phyloP scores from a whole-genome alignment of 1,139 yeast species.

The Pichia sp. region DNA sequence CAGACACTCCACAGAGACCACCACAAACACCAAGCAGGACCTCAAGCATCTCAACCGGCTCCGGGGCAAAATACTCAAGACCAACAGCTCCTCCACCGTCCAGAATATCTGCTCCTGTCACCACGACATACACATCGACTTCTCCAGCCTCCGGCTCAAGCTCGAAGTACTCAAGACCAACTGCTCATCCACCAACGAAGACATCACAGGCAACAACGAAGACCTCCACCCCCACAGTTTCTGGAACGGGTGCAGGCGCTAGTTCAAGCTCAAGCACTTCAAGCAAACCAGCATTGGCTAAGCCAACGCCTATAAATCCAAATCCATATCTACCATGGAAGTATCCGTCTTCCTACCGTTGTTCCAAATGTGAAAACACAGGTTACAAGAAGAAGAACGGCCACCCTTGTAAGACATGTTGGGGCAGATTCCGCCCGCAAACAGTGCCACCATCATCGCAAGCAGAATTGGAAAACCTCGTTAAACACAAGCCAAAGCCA shows the following conservation, averaged over 20 bases:
- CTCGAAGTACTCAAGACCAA: background rate
- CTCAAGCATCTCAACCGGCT: background rate
- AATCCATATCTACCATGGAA: constrained; percentile 57
- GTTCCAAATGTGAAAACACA: constrained; percentile 73
- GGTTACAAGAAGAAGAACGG: constrained; percentile 70
- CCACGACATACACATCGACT: background rate
- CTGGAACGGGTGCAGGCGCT: background rate
- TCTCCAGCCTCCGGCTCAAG: background rate
- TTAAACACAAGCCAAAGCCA: constrained; percentile 18
- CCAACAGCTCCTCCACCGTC: constrained; percentile 16
- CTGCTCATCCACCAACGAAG: constrained; percentile 13
- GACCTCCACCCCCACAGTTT: constrained; percentile 13
- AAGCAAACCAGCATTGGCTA: constrained; percentile 2
- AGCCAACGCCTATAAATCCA: constrained; percentile 19
- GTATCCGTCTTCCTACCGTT: constrained; percentile 60
- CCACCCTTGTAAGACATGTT: constrained; percentile 67
- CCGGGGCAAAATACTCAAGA: constrained; percentile 10
- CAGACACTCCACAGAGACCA: constrained; percentile 9
- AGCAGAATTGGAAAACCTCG: constrained; percentile 20
- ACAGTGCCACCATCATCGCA: constrained; percentile 22
- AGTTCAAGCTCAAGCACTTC: background rate
- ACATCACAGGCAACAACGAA: constrained; percentile 5
- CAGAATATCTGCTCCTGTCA: background rate
- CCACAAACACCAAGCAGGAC: constrained; percentile 9
- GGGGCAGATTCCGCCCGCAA: constrained; percentile 59